Evolutionary conservation across 1,284 basidiomycete genomes (phyloP).

Genomic region (Tylopilus sp.): DNA sequence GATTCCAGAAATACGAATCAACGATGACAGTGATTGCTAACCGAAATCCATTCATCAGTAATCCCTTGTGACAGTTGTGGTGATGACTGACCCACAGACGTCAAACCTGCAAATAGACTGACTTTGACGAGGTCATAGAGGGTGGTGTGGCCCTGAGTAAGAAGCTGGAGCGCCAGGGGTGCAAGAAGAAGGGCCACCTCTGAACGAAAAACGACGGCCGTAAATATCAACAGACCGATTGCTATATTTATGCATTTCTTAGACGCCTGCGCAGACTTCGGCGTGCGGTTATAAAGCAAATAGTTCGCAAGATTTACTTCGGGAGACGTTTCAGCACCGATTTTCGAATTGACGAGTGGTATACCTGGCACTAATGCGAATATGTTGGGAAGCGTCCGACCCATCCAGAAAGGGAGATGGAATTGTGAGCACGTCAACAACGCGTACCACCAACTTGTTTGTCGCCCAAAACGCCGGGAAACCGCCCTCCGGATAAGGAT

Average conservation of each 20-base stretch:
- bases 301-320: conserved; percentile 61
- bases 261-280: conserved; percentile 41
- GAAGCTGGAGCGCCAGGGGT: conserved; percentile 57
- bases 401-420: conserved; percentile 91
- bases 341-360: conserved; percentile 19
- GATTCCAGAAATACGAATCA: conserved; percentile 87
- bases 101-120: conserved; percentile 52
- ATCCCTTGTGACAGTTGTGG: not conserved
- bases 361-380: conserved; percentile 79
- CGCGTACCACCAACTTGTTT: conserved; percentile 58
- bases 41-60: not conserved
- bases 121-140: conserved; percentile 47
- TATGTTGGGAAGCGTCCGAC: conserved; percentile 93
- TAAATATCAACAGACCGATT: conserved; percentile 57
- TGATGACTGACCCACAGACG: conserved; percentile 54
- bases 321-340: conserved; percentile 2
- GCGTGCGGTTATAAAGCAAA: conserved; percentile 48
- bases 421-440: conserved; percentile 80
- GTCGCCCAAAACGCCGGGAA: conserved; percentile 57
- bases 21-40: conserved; percentile 63
- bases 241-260: conserved; percentile 36
- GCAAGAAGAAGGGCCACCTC: conserved; percentile 73
- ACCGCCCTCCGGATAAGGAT: conserved; percentile 63
- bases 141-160: conserved; percentile 44
- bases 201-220: conserved; percentile 74